Conservation (phyloP, 2,329 filamentous ascomycete species). For the Neoscytalidium dimidiatum region DNA sequence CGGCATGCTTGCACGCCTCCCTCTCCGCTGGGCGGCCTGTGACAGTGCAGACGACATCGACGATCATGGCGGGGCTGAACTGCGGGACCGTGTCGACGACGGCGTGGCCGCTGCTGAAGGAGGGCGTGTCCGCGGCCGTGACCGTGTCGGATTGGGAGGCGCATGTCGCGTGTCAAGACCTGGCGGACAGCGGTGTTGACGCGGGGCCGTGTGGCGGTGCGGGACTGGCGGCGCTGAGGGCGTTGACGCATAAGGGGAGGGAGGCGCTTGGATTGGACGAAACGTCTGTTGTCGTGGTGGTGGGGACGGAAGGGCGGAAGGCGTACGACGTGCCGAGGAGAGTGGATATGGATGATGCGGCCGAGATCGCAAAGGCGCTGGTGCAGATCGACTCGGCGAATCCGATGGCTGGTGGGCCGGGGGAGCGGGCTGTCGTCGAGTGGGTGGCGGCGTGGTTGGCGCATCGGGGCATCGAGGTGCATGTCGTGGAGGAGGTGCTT, state of each 20-base stretch:
- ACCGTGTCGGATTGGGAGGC: constrained; percentile 62
- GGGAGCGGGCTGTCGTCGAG: constrained; percentile 49
- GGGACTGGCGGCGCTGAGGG: constrained; percentile 52
- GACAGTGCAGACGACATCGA: constrained; percentile 61
- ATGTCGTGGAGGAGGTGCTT: constrained; percentile 50
- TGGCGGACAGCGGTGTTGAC: constrained; percentile 47
- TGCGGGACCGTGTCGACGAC: constrained; percentile 65
- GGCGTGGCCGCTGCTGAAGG: constrained; percentile 60
- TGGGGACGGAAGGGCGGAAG: constrained; percentile 63
- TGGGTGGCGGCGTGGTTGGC: constrained; percentile 55
- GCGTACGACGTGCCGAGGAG: constrained; percentile 46
- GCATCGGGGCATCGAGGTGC: constrained; percentile 53
- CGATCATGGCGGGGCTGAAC: constrained; percentile 70
- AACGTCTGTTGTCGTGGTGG: constrained; percentile 59
- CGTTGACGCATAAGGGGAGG: no score
- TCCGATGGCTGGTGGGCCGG: constrained; percentile 48
- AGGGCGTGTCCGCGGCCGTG: constrained; percentile 58
- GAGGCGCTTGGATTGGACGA: constrained; percentile 31
- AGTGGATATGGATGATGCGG: constrained; percentile 45
- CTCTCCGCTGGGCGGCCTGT: constrained; percentile 48
- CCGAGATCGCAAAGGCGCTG: constrained; percentile 47
- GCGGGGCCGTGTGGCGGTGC: constrained; percentile 64
- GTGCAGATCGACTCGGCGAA: constrained; percentile 55
- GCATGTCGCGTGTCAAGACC: constrained; percentile 56
- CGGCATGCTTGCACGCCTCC: constrained; percentile 56